Base-by-base conservation (phyloP, 139 green algal species). In the Penium margaritaceum region DNA sequence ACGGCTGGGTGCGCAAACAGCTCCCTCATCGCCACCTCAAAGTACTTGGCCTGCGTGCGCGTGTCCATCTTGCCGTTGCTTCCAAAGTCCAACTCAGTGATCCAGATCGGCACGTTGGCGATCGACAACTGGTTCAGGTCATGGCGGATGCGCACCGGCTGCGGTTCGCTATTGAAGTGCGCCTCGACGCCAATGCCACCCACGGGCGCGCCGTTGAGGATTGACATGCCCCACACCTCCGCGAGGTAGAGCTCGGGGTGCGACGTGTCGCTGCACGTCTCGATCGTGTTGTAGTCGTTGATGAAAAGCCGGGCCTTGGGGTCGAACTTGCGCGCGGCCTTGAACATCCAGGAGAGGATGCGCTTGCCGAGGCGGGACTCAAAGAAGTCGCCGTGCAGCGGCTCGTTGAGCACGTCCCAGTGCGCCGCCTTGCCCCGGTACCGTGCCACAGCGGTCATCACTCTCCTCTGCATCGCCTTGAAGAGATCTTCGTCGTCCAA, bases 341-440 rank as follows among this genome's bases (percentile, higher is more conserved):
- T 66, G 60, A 72, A 81, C 53, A 78, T 78, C n/a, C 35, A 37
- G 3, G 34, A 14, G 66, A 19, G 30, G 34, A 61, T 43, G 27
- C 44, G 33, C 15, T 17, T 14, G n/a, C 55, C 57, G 19, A 74
- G 30, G 14, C 44, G 63, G 19, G n/a, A 9, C 27, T n/a, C 17
- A 38, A 67, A 81, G 65, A 72, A 81, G 39, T 65, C 62, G 27
- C 74, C 74, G 36, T 81, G 74, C 43, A 81, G 67, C 67, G 77
- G 68, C 74, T 81, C 74, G 74, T 81, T 81, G 66, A 71, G 78
- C 4, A 81, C 66, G 47, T 81, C 74, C 74, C 74, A 81, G 54
- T 81, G 74, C 54, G 24, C 7, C n/a, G 78, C 21, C 34, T 46
- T 27, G n/a, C 74, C 74, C 67, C 73, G 62, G 74, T 74, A 81